Evolutionary conservation across 169 alveolate species (phyloP), one percentile per base, ranked within the genome.

Genomic region (Eimeria praecox): DNA sequence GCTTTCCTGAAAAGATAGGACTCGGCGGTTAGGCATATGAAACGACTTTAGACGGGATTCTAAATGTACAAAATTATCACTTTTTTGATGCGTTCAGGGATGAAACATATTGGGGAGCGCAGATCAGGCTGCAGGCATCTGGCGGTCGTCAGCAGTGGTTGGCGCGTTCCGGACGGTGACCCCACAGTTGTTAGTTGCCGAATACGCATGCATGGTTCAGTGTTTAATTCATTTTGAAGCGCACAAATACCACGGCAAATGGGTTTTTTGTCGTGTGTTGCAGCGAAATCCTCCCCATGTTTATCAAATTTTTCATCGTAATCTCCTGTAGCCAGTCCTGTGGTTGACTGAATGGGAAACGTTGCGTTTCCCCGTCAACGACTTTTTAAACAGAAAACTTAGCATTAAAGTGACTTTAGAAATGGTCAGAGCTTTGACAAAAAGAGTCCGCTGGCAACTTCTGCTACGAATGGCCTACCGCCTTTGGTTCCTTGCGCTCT

Each of bases 281-380:
- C 30, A 42, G 64, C 83, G 83, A 59, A 64, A 87, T 64, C 64
- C 62, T 46, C 83, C 71, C 42, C 94, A 64, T 87, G 52, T 64
- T 40, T 64, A 62, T 33, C 62, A 24, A 42, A 42, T 27, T 64
- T 62, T 46, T 59, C 94, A 87, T 87, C 94, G 94, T 87, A 87
- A 64, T 40, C 94, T 75, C 78, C 83, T 62, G 94, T 87, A 62
- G 83, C 83, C 64, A 59, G 80, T 87, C 56, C 42, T 87, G 52
- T 30, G 94, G 94, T 44, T 62, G 94, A 62, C 83, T 87, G 94
- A 52, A 87, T 64, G 94, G 82, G 27, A 59, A 59, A 87, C 62
- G 44, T 40, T 24, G 52, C 40, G 54, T 33, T 87, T 46, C 78
- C 59, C 82, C 54, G 83, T 40, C 94, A 64, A 42, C 33, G 94